Evolutionary conservation across 345 rosid species (phyloP).

Genomic region (Syzygium aqueum): DNA sequence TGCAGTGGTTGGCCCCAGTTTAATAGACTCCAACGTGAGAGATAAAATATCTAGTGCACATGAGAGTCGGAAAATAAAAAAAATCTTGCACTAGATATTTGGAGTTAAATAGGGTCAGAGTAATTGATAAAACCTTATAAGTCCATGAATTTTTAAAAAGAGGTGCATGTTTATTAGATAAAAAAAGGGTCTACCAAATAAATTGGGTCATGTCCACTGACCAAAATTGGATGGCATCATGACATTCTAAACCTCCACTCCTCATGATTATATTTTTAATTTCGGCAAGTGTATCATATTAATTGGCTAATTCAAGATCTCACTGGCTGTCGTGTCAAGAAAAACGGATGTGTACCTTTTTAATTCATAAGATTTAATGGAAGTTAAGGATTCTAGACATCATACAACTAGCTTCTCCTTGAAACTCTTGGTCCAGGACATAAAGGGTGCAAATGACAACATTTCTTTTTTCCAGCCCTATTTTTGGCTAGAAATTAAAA

Average conservation of each 20-base stretch:
- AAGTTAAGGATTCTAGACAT: constrained; percentile 7
- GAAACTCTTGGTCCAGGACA: constrained; percentile 18
- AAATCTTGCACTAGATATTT: no score
- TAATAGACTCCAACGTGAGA: no score
- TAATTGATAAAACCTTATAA: no score
- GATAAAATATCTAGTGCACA: no score
- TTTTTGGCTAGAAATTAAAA: no score
- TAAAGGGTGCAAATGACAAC: no score
- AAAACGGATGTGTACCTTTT: fast-evolving
- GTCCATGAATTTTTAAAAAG: no score
- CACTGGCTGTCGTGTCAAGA: not conserved
- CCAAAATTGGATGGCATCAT: not conserved
- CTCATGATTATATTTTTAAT: not conserved
- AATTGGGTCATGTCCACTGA: fast-evolving
- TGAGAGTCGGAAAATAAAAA: no score
- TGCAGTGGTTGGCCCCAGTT: no score
- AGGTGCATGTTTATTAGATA: no score
- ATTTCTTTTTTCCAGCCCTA: no score
- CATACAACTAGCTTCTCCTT: constrained; percentile 62
- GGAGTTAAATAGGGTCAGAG: no score
- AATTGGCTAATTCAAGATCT: not conserved
- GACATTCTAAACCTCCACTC: not conserved
- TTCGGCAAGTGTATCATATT: not conserved
- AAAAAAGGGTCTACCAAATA: not conserved
- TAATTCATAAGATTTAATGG: not conserved